Evolutionary conservation across 805 yeast species (phyloP).

Genomic region (Candida vartiovaarae): DNA sequence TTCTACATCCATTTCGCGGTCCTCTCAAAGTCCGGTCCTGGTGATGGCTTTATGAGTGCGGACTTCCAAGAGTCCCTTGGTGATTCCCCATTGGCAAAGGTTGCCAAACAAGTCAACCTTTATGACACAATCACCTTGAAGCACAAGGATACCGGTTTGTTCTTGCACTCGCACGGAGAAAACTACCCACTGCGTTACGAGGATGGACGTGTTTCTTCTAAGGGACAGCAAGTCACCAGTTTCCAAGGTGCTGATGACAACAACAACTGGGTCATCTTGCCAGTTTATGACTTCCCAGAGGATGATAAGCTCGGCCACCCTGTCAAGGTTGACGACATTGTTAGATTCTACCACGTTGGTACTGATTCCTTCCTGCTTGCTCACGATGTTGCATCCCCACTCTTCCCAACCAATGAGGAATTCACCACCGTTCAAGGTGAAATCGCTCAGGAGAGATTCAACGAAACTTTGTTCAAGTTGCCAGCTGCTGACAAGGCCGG

Average conservation of each 20-base stretch:
- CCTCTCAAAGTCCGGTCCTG: slow-evolving; percentile 85
- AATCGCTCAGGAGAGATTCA: slow-evolving; percentile 45
- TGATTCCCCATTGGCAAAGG: slow-evolving; percentile 71
- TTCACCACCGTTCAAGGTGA: slow-evolving; percentile 69
- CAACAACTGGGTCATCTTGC: slow-evolving; percentile 84
- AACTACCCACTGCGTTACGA: slow-evolving; percentile 86
- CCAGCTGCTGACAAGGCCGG: slow-evolving; percentile 52
- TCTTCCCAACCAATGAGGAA: slow-evolving; percentile 88
- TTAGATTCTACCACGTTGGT: slow-evolving; percentile 74
- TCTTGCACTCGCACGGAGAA: slow-evolving; percentile 75
- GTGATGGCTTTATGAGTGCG: slow-evolving; percentile 91
- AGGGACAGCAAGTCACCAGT: slow-evolving; percentile 91
- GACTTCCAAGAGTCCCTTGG: slow-evolving; percentile 89
- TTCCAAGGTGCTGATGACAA: slow-evolving; percentile 47
- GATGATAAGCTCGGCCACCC: slow-evolving; percentile 35
- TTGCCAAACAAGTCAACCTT: slow-evolving; percentile 66
- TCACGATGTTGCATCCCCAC: slow-evolving; percentile 95
- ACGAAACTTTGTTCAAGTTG: slow-evolving; percentile 74
- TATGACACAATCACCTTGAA: slow-evolving; percentile 70
- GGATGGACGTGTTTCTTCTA: slow-evolving; percentile 91
- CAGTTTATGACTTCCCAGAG: slow-evolving; percentile 41
- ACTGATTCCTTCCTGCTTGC: slow-evolving; percentile 78
- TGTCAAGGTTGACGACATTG: slow-evolving; percentile 61
- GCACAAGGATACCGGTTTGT: slow-evolving; percentile 74
- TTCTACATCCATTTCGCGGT: slow-evolving; percentile 86